These are phyloP conservation scores for Sporormia fimetaria DNA, from an alignment of 495 filamentous ascomycete genomes.

Conservation along the genomic window DNA sequence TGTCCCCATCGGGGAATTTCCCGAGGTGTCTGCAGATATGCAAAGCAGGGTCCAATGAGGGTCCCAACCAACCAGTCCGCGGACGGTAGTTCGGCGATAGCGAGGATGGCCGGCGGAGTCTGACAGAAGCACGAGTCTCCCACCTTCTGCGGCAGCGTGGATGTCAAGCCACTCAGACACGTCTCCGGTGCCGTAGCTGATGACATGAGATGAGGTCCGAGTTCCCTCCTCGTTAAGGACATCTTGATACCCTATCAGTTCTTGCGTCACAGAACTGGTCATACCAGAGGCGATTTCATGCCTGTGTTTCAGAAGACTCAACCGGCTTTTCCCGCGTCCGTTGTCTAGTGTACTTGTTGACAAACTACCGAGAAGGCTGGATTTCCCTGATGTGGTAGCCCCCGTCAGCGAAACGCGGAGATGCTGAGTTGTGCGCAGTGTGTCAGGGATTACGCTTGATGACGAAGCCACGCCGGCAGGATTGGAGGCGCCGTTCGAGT, in stretches of 20 bases:
- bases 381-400: conserved; percentile 87
- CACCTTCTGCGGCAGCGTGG: conserved; percentile 58
- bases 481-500: neutral
- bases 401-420: conserved; percentile 86
- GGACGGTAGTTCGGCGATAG: conserved; percentile 74
- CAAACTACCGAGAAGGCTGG: conserved; percentile 76
- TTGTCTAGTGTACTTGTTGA: conserved; percentile 84
- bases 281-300: conserved; percentile 86
- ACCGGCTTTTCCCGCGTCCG: conserved; percentile 74
- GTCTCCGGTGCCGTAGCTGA: conserved; percentile 81
- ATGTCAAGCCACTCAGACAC: conserved; percentile 92
- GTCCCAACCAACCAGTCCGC: conserved; percentile 87
- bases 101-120: conserved; percentile 85
- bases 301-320: conserved; percentile 82
- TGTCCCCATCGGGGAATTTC: conserved; percentile 37
- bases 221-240: conserved; percentile 17
- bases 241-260: conserved; percentile 71
- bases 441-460: neutral
- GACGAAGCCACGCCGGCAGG: neutral
- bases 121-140: conserved; percentile 68
- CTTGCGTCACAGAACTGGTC: conserved; percentile 86
- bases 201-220: conserved; percentile 40
- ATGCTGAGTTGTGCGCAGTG: conserved; percentile 46
- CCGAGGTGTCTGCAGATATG: conserved; percentile 66
- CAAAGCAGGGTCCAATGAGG: conserved; percentile 89